Percentiles rank a stretch among this genome's conserved stretches.
phyloP scores from a whole-genome alignment of 371 early-diverging fungal genomes.

The Homolaphlyctis polyrhiza region DNA sequence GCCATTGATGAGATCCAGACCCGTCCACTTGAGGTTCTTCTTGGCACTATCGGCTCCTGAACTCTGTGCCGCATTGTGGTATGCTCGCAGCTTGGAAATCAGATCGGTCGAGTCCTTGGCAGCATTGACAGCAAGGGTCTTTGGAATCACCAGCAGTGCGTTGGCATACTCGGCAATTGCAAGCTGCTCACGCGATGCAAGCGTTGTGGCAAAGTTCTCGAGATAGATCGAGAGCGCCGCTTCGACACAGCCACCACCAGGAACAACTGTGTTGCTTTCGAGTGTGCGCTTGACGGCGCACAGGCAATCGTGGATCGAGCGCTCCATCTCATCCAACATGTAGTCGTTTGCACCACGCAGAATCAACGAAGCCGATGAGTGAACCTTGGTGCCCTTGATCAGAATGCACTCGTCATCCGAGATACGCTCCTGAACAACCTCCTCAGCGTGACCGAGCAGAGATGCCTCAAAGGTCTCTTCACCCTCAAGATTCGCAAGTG shows the following conservation, averaged over 20 bases:
- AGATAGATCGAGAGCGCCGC: conserved; percentile 95
- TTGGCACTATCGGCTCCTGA: conserved; percentile 55
- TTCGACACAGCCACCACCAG: conserved; percentile 99
- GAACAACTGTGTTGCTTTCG: conserved; percentile 96
- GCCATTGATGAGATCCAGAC: conserved; percentile 95
- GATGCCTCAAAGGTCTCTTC: conserved; percentile 93
- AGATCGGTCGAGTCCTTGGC: conserved; percentile 98
- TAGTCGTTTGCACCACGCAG: conserved; percentile 99
- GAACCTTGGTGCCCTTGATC: conserved; percentile 91
- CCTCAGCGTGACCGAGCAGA: conserved; percentile 92
- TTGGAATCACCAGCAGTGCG: conserved; percentile 95
- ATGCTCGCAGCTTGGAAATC: conserved; percentile 92
- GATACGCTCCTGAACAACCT: conserved; percentile 94
- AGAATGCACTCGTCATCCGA: conserved; percentile 98
- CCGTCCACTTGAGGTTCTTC: conserved; percentile 75
- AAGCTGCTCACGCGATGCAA: conserved; percentile 89
- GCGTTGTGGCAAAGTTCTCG: conserved; percentile 93
- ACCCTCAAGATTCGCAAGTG: conserved; percentile 97
- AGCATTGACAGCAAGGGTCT: conserved; percentile 97
- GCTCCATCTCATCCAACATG: conserved; percentile 99
- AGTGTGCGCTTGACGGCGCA: conserved; percentile 98
- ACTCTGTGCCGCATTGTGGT: conserved; percentile 80
- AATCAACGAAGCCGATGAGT: conserved; percentile 86
- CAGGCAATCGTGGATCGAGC: conserved; percentile 96
- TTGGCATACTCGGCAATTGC: conserved; percentile 98